Conservation (phyloP, 2,329 filamentous ascomycete species). For the Leptosphaerulina australis region DNA sequence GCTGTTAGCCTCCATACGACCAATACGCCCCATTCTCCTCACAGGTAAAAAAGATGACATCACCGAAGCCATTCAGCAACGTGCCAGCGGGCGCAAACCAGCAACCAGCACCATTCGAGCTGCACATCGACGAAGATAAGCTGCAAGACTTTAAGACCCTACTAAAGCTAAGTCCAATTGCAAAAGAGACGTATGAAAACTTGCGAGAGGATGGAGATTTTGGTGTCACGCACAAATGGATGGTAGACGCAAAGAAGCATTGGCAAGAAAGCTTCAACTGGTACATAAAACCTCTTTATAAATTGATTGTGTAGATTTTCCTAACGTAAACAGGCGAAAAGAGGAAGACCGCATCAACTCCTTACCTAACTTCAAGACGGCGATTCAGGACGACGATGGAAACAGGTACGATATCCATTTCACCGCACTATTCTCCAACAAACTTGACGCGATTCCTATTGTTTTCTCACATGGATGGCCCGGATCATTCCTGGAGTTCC, state of each 20-base stretch:
- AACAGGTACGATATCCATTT: slow-evolving; percentile 58
- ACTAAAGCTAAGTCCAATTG: slow-evolving; percentile 37
- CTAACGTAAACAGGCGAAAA: slow-evolving; percentile 37
- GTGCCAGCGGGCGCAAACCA: slow-evolving; percentile 24
- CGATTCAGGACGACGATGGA: slow-evolving; percentile 51
- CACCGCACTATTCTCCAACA: slow-evolving; percentile 60
- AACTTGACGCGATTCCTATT: slow-evolving; percentile 58
- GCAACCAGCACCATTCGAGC: slow-evolving; percentile 31
- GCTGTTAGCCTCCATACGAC: background rate
- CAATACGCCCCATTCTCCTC: background rate
- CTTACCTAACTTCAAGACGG: slow-evolving; percentile 57
- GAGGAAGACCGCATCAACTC: slow-evolving; percentile 55
- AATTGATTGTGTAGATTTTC: too few relatives aligned
- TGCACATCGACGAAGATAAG: slow-evolving; percentile 37
- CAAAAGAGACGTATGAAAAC: slow-evolving; percentile 42
- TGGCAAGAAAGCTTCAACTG: slow-evolving; percentile 46
- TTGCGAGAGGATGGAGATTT: slow-evolving; percentile 35
- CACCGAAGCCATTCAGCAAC: slow-evolving; percentile 24
- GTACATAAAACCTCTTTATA: slow-evolving; percentile 26
- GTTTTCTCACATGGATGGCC: slow-evolving; percentile 64
- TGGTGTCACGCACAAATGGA: slow-evolving; percentile 42
- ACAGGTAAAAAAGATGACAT: slow-evolving; percentile 17
- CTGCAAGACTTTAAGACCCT: slow-evolving; percentile 40
- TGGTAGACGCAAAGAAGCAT: slow-evolving; percentile 35
- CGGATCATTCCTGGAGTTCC: slow-evolving; percentile 54